Base-by-base conservation (phyloP, 108 stramenopile species). In the Pseudonitzschia delicatissima region DNA sequence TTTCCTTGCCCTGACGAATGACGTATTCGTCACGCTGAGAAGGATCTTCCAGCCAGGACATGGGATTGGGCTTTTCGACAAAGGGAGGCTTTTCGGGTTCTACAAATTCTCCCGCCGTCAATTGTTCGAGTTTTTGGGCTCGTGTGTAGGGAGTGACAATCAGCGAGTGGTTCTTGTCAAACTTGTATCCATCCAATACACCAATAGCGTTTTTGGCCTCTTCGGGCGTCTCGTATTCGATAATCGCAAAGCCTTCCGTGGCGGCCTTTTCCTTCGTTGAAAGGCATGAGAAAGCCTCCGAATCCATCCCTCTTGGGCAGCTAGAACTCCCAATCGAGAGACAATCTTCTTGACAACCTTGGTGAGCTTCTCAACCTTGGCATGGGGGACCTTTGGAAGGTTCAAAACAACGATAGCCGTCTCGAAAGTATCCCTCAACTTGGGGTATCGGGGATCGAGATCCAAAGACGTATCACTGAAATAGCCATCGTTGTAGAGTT, bases 1-100 rank as follows among this genome's bases (percentile, higher is more conserved):
- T 97, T 76, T 98, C 98, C 29, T 76, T 86, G 37, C 85, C 90
- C 48, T 95, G 87, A 13, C 98, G 94, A 47, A 97, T 83, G 32
- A 89, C 91, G 71, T 94, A 98, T 64, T 92, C 86, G 74, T 98
- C 98, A 15, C 98, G 78, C 67, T 94, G 92, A 57, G 74, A 74
- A 17, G 89, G 78, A 82, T 98, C 98, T 59, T 90, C 90, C 55
- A 98, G 74, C 96, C 96, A 98, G 2, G 66, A 64, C 67, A 72
- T 86, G n/a, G 88, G 79, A 64, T 96, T 94, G 12, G 95, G 86
- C 28, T 83, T 75, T 33, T 95, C 94, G 52, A 87, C 81, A 77
- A 94, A 98, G 3, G 85, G 82, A 35, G 82, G 74, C n/a, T 82
- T 84, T 45, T 84, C 73, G 9, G 96, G 93, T 72, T 90, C 73